These are phyloP conservation scores for Daedalea quercina DNA, from an alignment of 768 basidiomycete species.

Conservation along the genomic window DNA sequence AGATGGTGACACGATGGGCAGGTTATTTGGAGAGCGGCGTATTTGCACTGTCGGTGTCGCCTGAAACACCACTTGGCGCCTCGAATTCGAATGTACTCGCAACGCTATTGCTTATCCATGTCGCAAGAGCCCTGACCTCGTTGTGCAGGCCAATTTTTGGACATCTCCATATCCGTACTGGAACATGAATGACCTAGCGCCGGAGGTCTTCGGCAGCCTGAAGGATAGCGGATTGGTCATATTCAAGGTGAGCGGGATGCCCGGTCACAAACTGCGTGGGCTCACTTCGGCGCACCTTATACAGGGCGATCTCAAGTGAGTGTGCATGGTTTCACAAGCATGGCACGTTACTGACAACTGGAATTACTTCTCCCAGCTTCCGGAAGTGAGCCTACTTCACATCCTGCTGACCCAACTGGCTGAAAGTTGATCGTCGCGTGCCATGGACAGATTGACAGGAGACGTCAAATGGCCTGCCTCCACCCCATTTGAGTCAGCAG, in stretches of 20 bases:
- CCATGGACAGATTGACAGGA: slow-evolving; percentile 61
- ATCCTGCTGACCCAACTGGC: neutral
- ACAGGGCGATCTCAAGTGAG: slow-evolving; percentile 88
- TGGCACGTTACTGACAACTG: neutral
- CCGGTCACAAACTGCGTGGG: neutral
- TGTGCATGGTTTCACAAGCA: neutral
- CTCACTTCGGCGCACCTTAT: neutral
- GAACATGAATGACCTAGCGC: slow-evolving; percentile 54
- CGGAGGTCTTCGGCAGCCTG: slow-evolving; percentile 44
- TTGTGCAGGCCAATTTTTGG: slow-evolving; percentile 49
- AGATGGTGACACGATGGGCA: slow-evolving; percentile 69
- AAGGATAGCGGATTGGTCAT: slow-evolving; percentile 61
- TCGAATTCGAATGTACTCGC: slow-evolving; percentile 27
- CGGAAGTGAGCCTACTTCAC: slow-evolving; percentile 56
- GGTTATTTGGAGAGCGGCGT: slow-evolving; percentile 59
- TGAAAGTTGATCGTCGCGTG: neutral
- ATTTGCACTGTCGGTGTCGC: slow-evolving; percentile 68
- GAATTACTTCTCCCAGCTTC: slow-evolving; percentile 42
- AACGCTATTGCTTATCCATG: neutral
- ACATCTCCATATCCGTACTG: slow-evolving; percentile 72
- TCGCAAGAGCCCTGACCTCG: neutral
- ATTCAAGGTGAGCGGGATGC: slow-evolving; percentile 56
- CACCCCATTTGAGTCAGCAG: slow-evolving; percentile 64
- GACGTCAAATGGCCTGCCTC: slow-evolving; percentile 85
- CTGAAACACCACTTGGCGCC: slow-evolving; percentile 49